Conservation (phyloP, 2,329 filamentous ascomycete genomes). For the Botrytis byssoidea region DNA sequence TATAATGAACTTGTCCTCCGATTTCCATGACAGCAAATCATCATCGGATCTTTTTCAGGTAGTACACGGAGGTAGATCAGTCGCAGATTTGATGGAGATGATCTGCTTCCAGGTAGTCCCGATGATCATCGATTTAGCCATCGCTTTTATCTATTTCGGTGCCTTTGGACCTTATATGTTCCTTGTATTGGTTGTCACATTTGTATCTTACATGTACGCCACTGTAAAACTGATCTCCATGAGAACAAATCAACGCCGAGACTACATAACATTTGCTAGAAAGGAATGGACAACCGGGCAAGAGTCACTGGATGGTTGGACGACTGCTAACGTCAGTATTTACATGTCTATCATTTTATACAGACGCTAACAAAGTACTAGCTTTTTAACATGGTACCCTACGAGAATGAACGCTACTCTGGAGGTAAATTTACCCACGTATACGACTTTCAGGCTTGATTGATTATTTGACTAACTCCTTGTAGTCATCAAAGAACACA, state of each 20-base stretch:
- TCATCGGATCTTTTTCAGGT: constrained; percentile 64
- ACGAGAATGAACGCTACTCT: constrained; percentile 53
- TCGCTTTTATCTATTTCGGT: constrained; percentile 61
- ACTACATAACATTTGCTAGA: constrained; percentile 38
- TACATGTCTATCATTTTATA: background rate
- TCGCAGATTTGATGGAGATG: constrained; percentile 59
- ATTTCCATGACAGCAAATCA: constrained; percentile 66
- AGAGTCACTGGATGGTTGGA: constrained; percentile 43
- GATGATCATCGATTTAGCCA: constrained; percentile 58
- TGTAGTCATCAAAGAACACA: constrained; percentile 41
- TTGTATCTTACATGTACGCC: constrained; percentile 52
- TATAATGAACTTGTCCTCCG: constrained; percentile 66
- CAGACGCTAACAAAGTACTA: constrained; percentile 22
- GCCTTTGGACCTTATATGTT: constrained; percentile 59
- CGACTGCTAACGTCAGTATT: constrained; percentile 41
- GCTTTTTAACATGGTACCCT: constrained; percentile 55
- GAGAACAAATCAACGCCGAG: constrained; percentile 38
- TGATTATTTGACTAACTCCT: background rate
- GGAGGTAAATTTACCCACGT: constrained; percentile 30
- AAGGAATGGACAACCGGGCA: constrained; percentile 42
- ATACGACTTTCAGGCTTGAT: background rate
- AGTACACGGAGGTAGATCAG: constrained; percentile 60
- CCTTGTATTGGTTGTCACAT: constrained; percentile 47
- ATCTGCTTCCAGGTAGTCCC: constrained; percentile 60
- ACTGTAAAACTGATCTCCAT: constrained; percentile 42